Evolutionary conservation across 2,329 filamentous ascomycete species (phyloP), one percentile per base, ranked within the genome.

Genomic region (Pseudocercospora cruenta): DNA sequence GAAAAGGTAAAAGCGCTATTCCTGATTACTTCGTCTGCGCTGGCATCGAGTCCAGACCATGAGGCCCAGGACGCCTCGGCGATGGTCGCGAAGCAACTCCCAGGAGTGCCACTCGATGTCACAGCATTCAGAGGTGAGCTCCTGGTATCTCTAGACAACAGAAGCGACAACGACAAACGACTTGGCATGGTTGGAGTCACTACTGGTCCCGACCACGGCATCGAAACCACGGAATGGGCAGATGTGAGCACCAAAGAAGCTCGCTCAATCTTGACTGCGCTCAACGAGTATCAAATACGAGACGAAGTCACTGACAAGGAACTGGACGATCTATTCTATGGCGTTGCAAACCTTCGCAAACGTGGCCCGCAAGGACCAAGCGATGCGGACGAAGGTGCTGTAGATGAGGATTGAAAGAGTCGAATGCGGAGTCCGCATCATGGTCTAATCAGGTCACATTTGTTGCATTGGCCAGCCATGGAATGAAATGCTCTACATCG

Each of bases 1-100:
- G 82, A 84, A 68, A 80, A 79, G 4, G 60, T 81, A 28, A 85
- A 88, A 65, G 91, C 85, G 47, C 79, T 96, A 8, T 88, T 94
- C 77, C 80, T 86, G 22, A 49, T 71, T 4, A 45, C 62, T 3
- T 53, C 43, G 21, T 26, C 64, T 4, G 51, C 53, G 8, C 45
- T 70, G 9, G 62, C 61, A 19, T 16, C 60, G 7, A 16, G 33
- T 10, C 45, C 59, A 12, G 24, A 58, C 22, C 8, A 28, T 28
- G 36, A 28, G 47, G 16, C 24, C 43, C 24, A 51, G 45, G 31
- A 58, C 61, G 43, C 36, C 16, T 58, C 55, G 16, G 31, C 31
- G 9, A 26, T 26, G n/a, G 33, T 58, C 19, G 55, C 55, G 31
- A 58, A 58, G 22, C 55, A 58, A n/a, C 55, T 58, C 4, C 22